phyloP scores from a whole-genome alignment of 1,284 basidiomycete species.

The Cutaneotrichosporon sp. region DNA sequence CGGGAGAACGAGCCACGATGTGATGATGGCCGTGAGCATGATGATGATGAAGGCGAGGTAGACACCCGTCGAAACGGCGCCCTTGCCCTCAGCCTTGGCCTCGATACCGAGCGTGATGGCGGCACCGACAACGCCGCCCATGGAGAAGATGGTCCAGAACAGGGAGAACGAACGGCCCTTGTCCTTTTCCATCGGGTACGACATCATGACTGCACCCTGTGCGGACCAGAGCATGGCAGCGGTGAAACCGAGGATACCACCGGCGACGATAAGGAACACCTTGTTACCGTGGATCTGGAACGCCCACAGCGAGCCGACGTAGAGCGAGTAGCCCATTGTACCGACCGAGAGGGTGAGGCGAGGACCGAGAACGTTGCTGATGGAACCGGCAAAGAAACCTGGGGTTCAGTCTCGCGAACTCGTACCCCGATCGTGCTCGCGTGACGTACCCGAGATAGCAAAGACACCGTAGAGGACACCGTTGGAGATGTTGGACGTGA shows the following conservation, averaged over 20 bases:
- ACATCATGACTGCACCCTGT: conserved; percentile 50
- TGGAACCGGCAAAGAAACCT: conserved; percentile 1
- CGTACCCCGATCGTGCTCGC: background rate
- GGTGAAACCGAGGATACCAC: conserved; percentile 46
- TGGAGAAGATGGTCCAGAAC: conserved; percentile 51
- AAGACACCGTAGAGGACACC: conserved; percentile 52
- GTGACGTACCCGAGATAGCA: conserved; percentile 30
- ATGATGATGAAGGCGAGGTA: conserved; percentile 44
- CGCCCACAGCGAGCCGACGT: conserved; percentile 26
- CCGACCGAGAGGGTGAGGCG: conserved; percentile 49
- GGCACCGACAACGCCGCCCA: conserved; percentile 49
- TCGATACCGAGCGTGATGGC: conserved; percentile 49
- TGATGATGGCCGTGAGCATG: conserved; percentile 32
- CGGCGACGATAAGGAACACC: conserved; percentile 48
- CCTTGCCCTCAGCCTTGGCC: conserved; percentile 11
- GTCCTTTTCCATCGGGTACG: conserved; percentile 49
- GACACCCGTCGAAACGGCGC: conserved; percentile 30
- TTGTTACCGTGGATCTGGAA: conserved; percentile 3
- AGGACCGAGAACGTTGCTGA: conserved; percentile 42
- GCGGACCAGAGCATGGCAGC: conserved; percentile 34
- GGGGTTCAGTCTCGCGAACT: background rate
- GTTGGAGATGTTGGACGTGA: conserved; percentile 48
- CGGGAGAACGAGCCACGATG: conserved; percentile 33
- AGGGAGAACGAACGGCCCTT: conserved; percentile 50
- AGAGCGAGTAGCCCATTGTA: conserved; percentile 37